These are phyloP conservation scores for Dalbergia oliveri DNA, from an alignment of 306 rosid genomes.

Conservation along the genomic window DNA sequence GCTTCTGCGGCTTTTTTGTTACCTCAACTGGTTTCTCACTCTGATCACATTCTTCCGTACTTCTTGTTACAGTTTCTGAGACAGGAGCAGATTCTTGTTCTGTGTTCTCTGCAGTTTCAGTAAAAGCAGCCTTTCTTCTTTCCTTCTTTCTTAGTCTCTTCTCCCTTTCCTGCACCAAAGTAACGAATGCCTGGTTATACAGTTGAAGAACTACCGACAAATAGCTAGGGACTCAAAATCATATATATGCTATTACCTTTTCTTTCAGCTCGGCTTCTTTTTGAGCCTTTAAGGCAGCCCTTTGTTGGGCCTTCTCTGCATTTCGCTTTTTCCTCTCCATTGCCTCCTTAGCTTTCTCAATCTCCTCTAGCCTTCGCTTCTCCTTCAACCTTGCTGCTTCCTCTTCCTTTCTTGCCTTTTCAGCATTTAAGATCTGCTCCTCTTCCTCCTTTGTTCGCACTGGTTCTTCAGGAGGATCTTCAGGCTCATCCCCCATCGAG, in stretches of 20 bases:
- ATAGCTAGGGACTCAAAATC: neutral
- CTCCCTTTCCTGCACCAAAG: constrained; percentile 71
- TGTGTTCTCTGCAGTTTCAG: constrained; percentile 47
- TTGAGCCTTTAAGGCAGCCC: constrained; percentile 77
- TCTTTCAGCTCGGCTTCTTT: constrained; percentile 89
- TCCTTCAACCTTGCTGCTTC: constrained; percentile 75
- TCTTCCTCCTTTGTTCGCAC: constrained; percentile 75
- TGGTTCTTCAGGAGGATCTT: constrained; percentile 53
- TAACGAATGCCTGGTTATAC: constrained; percentile 22
- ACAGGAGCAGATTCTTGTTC: constrained; percentile 59
- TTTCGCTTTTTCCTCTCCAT: constrained; percentile 69
- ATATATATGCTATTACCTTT: constrained; percentile 62
- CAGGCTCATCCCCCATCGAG: constrained; percentile 59
- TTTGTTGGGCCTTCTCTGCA: constrained; percentile 79
- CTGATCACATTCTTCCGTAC: constrained; percentile 50
- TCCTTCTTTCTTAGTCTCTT: constrained; percentile 78
- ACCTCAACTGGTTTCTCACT: constrained; percentile 54
- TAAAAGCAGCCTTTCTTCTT: constrained; percentile 60
- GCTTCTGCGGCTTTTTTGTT: constrained; percentile 60
- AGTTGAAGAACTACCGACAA: constrained; percentile 30
- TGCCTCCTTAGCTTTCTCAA: constrained; percentile 85
- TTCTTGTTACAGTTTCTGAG: constrained; percentile 49
- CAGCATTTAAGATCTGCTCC: constrained; percentile 69
- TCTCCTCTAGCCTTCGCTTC: constrained; percentile 77
- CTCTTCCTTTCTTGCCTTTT: constrained; percentile 75